Evolutionary conservation across 768 basidiomycete species (phyloP).

Genomic region (Sistotremastrum niveocremeum): DNA sequence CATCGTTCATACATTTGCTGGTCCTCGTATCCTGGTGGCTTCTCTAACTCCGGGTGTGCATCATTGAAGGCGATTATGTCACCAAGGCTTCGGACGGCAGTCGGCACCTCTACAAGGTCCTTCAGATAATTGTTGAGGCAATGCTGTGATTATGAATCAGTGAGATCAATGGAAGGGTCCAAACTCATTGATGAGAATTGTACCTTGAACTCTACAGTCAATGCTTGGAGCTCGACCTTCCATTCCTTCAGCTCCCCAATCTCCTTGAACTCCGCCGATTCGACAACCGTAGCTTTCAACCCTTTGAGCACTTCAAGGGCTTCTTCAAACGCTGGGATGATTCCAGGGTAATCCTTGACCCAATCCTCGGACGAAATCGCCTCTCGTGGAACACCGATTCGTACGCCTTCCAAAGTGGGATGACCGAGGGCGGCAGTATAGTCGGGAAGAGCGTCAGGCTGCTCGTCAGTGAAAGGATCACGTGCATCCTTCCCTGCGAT

Average conservation of each 20-base stretch:
- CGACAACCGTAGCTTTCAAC: conserved; percentile 38
- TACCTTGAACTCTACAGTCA: conserved; percentile 49
- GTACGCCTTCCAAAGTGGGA: conserved; percentile 3
- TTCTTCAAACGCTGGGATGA: conserved; percentile 24
- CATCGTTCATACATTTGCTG: conserved; percentile 1
- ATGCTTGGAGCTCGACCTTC: conserved; percentile 30
- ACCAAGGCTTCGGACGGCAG: conserved; percentile 16
- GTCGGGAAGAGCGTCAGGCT: conserved; percentile 5
- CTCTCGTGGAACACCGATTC: conserved; percentile 1
- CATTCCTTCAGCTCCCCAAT: conserved; percentile 30
- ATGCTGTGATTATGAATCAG: conserved; percentile 21
- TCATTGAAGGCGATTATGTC: no score
- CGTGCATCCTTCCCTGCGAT: conserved; percentile 5
- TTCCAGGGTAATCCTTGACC: conserved; percentile 18
- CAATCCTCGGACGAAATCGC: conserved; percentile 11
- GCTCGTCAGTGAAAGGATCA: conserved; percentile 5
- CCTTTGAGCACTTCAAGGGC: conserved; percentile 23
- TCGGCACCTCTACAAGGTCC: conserved; percentile 35
- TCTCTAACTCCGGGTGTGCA: neutral
- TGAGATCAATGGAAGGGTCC: no score
- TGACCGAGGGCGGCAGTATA: conserved; percentile 4
- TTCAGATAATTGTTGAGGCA: conserved; percentile 37
- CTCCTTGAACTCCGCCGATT: conserved; percentile 48
- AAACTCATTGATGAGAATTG: neutral
- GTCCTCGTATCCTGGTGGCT: neutral